Base-by-base conservation (phyloP, 257 asterid species). In the Salvia rosmarinus region DNA sequence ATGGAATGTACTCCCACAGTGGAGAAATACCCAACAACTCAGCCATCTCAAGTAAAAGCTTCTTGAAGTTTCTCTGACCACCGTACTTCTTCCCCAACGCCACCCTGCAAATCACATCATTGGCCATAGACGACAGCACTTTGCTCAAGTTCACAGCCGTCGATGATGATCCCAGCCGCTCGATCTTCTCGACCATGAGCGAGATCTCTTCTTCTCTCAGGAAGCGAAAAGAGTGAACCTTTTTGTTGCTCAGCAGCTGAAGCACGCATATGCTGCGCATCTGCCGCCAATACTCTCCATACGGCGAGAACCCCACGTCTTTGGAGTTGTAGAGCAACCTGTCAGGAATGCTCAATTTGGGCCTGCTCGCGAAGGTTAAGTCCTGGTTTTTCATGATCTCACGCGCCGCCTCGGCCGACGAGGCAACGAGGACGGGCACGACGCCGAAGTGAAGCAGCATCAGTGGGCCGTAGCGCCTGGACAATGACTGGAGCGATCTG, bases 141-240 rank as follows among this genome's bases (percentile, higher is more conserved):
- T 82, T 84, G 32, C 70, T 80, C 58, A 86, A 66, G 43, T 88
- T 67, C 0, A 88, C 57, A 30, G 9, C 32, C 21, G 71, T 42
- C 10, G 79, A 46, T 0, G 57, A 60, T 4, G 52, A 51, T n/a
- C 70, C 59, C 35, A 5, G 1, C 5, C 43, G 30, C 20, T 3
- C n/a, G 3, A 86, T 80, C 32, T 52, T 82, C 57, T 79, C 72
- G 1, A 87, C 56, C 86, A 87, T 78, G 6, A 47, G 23, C 1
- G 81, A 25, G 2, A 85, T 82, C 64, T 82, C 88, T 50, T 85
- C 84, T 16, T 76, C 89, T 20, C 89, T 67, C 0, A 79, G 58
- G 8, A 11, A 4, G 1, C 73, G 52, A 68, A 44, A 85, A 1
- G 86, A 85, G 2, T 64, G 82, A 13, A 87, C 90, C 52, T 77